A percentile compares a stretch with the other conserved stretches of the same genome.
Conservation (phyloP, 495 filamentous ascomycete species). For the Tuber indicum region DNA sequence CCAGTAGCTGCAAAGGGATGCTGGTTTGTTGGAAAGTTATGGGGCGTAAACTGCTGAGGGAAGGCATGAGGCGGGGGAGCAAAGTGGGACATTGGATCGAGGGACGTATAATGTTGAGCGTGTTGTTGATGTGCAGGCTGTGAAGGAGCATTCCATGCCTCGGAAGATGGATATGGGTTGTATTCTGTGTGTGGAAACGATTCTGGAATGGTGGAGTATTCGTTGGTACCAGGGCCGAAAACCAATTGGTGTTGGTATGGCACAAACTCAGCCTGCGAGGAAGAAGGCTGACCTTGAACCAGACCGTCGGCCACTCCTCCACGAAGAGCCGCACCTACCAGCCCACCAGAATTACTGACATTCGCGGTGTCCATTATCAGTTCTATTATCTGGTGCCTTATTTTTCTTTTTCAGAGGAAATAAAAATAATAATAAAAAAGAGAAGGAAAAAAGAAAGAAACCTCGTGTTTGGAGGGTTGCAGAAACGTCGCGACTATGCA, state of each 20-base stretch:
- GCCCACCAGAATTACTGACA: constrained; percentile 32
- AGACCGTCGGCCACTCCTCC: constrained; percentile 24
- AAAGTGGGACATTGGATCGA: constrained; percentile 4
- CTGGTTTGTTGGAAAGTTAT: not conserved
- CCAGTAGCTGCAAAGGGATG: not conserved
- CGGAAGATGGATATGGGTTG: constrained; percentile 22
- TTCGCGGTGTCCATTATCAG: constrained; percentile 33
- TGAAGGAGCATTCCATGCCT: constrained; percentile 26
- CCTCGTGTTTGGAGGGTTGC: constrained; percentile 3
- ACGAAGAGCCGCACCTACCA: constrained; percentile 21
- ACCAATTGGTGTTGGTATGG: constrained; percentile 34
- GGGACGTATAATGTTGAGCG: constrained; percentile 26
- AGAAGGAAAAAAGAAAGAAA: not conserved
- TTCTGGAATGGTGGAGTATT: constrained; percentile 26
- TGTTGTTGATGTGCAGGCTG: constrained; percentile 29
- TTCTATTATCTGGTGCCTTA: constrained; percentile 19
- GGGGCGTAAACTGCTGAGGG: not conserved
- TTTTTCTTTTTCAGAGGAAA: constrained; percentile 19
- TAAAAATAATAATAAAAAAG: not conserved
- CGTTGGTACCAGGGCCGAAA: constrained; percentile 15
- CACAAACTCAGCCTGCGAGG: constrained; percentile 32
- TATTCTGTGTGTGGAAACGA: constrained; percentile 28
- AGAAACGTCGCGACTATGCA: not conserved
- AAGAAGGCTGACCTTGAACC: constrained; percentile 28
- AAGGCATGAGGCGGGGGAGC: not conserved